phyloP scores from a whole-genome alignment of 2,329 filamentous ascomycete genomes.

The Coleophoma crateriformis region DNA sequence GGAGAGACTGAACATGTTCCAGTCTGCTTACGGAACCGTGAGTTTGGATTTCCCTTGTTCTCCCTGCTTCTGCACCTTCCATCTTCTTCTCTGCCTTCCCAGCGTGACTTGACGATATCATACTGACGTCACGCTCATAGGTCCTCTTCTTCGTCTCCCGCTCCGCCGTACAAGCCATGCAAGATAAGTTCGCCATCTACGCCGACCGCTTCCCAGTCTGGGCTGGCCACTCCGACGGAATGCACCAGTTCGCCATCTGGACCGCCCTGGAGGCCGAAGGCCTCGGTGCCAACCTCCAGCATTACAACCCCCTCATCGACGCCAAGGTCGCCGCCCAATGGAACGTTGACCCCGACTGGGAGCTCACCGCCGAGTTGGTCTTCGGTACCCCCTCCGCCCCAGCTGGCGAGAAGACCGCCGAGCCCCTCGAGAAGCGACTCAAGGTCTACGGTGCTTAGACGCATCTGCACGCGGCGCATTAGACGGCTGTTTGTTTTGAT shows the following conservation, averaged over 20 bases:
- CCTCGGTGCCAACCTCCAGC: constrained; percentile 83
- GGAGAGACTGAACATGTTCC: constrained; percentile 46
- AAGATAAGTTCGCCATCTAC: constrained; percentile 66
- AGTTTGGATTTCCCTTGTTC: constrained; percentile 27
- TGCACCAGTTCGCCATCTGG: constrained; percentile 80
- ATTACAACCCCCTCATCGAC: constrained; percentile 87
- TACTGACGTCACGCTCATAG: constrained; percentile 26
- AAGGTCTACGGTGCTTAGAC: constrained; percentile 50
- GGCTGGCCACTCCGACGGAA: constrained; percentile 72
- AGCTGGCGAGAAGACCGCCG: constrained; percentile 57
- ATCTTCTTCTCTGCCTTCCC: no score
- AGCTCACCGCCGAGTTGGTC: constrained; percentile 76
- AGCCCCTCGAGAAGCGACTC: constrained; percentile 60
- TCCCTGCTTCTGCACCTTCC: not conserved
- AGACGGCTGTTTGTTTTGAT: no score
- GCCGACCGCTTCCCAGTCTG: constrained; percentile 75
- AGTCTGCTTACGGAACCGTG: constrained; percentile 70
- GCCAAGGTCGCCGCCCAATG: constrained; percentile 62
- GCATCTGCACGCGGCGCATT: not conserved
- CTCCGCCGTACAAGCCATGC: constrained; percentile 56
- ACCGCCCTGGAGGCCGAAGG: constrained; percentile 77
- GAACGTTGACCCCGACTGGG: constrained; percentile 68
- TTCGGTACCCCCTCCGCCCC: constrained; percentile 61
- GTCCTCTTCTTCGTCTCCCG: constrained; percentile 85
- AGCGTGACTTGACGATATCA: not conserved